Percentiles rank a stretch among this genome's conserved stretches.
phyloP scores from a whole-genome alignment of 139 green algal species.

The Edaphochlamys debaryana region DNA sequence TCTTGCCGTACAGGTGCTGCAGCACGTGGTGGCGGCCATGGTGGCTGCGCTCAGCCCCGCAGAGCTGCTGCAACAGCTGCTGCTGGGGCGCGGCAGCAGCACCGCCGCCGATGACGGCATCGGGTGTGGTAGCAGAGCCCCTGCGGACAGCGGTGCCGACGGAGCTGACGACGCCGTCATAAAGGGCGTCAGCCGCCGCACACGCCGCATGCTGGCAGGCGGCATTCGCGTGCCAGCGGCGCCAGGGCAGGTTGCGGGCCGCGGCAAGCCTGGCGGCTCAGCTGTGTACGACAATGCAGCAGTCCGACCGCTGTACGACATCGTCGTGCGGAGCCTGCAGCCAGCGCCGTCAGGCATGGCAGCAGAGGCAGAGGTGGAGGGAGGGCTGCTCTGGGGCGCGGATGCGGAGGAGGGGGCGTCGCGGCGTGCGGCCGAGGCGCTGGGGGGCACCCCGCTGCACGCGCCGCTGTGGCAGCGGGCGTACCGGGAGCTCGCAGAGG shows the following conservation, averaged over 20 bases:
- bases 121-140: too few species aligned
- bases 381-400: too few species aligned
- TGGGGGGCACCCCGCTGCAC: conserved; percentile 6
- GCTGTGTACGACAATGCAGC: not conserved
- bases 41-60: not conserved
- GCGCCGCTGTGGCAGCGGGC: conserved; percentile 18
- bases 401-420: not conserved
- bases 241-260: too few species aligned
- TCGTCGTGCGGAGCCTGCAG: not conserved
- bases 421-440: not conserved
- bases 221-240: not conserved
- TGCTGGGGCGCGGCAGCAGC: not conserved
- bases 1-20: conserved; percentile 7
- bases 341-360: not conserved
- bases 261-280: not conserved
- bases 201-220: not conserved
- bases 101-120: too few species aligned
- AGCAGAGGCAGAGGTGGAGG: not conserved
- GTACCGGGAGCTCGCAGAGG: not conserved
- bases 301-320: not conserved
- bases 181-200: not conserved
- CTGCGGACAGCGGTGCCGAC: too few species aligned
- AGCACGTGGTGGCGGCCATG: not conserved
- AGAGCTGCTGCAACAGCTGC: not conserved
- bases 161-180: too few species aligned